Evolutionary conservation across 2,329 filamentous ascomycete genomes (phyloP).

Genomic region (Triangularia setosa): DNA sequence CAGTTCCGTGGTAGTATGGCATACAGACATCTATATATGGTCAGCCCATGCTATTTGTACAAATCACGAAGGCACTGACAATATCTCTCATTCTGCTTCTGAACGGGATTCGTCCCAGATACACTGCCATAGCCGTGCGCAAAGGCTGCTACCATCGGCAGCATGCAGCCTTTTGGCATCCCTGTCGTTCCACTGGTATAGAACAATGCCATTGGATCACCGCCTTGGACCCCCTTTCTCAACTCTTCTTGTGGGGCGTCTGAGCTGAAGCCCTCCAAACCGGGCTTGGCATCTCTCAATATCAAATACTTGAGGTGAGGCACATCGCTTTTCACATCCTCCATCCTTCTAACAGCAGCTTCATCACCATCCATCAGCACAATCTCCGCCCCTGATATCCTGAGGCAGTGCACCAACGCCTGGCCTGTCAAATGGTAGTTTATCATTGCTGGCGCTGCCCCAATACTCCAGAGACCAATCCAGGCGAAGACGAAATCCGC

Average conservation of each 20-base stretch:
- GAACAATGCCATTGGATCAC: slow-evolving; percentile 60
- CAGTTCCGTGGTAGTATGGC: slow-evolving; percentile 74
- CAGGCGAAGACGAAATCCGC: slow-evolving; percentile 64
- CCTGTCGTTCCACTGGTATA: slow-evolving; percentile 77
- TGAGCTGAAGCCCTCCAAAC: slow-evolving; percentile 41
- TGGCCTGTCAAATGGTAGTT: slow-evolving; percentile 65
- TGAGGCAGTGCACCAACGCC: slow-evolving; percentile 62
- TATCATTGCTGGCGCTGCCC: slow-evolving; percentile 65
- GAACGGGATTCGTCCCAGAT: slow-evolving; percentile 29
- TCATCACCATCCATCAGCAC: slow-evolving; percentile 56
- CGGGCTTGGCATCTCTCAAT: slow-evolving; percentile 46
- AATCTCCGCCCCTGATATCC: slow-evolving; percentile 51
- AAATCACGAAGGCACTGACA: slow-evolving; percentile 32
- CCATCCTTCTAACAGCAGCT: slow-evolving; percentile 53
- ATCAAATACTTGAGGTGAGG: slow-evolving; percentile 51
- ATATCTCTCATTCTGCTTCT: slow-evolving; percentile 53
- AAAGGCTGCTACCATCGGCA: slow-evolving; percentile 47
- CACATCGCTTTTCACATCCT: slow-evolving; percentile 45
- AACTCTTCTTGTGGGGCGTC: slow-evolving; percentile 53
- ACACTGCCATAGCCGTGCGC: slow-evolving; percentile 24
- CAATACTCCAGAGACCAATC: slow-evolving; percentile 62
- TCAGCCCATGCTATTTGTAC: background rate
- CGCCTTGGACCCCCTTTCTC: slow-evolving; percentile 46
- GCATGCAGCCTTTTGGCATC: slow-evolving; percentile 68
- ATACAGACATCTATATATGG: slow-evolving; percentile 56